Evolutionary conservation across 2,329 filamentous ascomycete genomes (phyloP).

Genomic region (Fusarium algeriense): DNA sequence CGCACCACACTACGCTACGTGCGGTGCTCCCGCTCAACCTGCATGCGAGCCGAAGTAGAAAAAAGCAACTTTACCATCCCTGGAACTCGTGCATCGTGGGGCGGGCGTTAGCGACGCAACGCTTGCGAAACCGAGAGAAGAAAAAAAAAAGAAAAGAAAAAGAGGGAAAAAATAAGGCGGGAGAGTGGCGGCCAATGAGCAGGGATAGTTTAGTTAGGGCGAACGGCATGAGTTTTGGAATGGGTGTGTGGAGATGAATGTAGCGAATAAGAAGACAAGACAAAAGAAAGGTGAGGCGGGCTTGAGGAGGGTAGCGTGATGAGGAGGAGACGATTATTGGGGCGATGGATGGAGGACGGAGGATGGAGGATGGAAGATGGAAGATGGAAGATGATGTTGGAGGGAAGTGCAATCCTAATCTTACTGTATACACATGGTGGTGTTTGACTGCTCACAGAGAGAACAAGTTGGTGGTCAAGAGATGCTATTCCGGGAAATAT

Average conservation of each 20-base stretch:
- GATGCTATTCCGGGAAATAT: slow-evolving; percentile 32
- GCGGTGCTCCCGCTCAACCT: slow-evolving; percentile 8
- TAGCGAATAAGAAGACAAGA: slow-evolving; percentile 19
- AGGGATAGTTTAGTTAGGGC: slow-evolving; percentile 34
- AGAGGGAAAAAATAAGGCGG: slow-evolving; percentile 38
- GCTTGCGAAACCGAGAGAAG: slow-evolving; percentile 8
- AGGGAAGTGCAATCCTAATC: too few relatives aligned
- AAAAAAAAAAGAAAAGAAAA: background rate
- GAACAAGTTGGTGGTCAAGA: background rate
- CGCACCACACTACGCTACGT: background rate
- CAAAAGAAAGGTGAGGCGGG: slow-evolving; percentile 37
- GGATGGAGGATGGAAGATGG: too few relatives aligned
- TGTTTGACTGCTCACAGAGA: slow-evolving; percentile 11
- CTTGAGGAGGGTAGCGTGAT: slow-evolving; percentile 37
- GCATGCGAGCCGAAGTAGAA: slow-evolving; percentile 20
- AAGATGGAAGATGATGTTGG: slow-evolving; percentile 1
- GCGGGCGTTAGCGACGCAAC: slow-evolving; percentile 27
- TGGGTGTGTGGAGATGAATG: slow-evolving; percentile 30
- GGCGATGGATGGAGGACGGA: slow-evolving; percentile 41
- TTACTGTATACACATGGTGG: slow-evolving; percentile 7
- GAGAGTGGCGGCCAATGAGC: slow-evolving; percentile 41
- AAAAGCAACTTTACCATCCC: slow-evolving; percentile 18
- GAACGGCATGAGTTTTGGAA: slow-evolving; percentile 45
- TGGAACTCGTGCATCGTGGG: slow-evolving; percentile 26
- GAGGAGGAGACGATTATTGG: slow-evolving; percentile 40